Conservation (phyloP, 352 stramenopile genomes). For the Stramenopiles sp. region DNA sequence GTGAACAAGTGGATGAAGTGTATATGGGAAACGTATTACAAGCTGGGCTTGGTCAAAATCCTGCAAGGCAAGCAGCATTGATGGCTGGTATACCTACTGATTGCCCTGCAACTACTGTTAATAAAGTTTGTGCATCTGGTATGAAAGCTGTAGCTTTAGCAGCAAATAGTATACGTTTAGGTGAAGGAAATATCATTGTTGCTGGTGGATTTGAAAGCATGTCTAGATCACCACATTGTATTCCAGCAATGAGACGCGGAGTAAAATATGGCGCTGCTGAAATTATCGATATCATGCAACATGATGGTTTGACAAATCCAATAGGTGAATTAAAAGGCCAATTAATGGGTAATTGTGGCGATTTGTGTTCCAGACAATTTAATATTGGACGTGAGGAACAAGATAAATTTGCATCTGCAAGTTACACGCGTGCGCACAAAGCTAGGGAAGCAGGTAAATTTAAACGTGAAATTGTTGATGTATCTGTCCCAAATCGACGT, state of each 20-base stretch:
- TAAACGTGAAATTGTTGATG: conserved; percentile 60
- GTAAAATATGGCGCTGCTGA: too few species aligned
- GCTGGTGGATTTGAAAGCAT: too few species aligned
- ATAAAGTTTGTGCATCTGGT: conserved; percentile 91
- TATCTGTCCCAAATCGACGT: conserved; percentile 47
- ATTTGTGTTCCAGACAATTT: too few species aligned
- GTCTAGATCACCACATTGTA: too few species aligned
- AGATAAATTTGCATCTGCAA: conserved; percentile 77
- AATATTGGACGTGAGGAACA: conserved; percentile 88
- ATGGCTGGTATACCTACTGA: conserved; percentile 34
- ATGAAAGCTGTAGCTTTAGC: conserved; percentile 53
- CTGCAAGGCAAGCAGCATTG: conserved; percentile 70
- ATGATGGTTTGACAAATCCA: too few species aligned
- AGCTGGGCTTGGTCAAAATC: conserved; percentile 82
- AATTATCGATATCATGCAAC: too few species aligned
- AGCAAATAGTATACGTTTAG: conserved; percentile 13
- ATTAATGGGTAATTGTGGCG: too few species aligned
- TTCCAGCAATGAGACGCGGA: too few species aligned
- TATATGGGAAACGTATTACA: conserved; percentile 93
- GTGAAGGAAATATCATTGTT: too few species aligned
- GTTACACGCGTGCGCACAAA: conserved; percentile 54
- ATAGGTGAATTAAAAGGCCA: too few species aligned
- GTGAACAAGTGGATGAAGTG: conserved; percentile 70
- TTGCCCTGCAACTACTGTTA: conserved; percentile 64
- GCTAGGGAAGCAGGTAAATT: conserved; percentile 45